These are phyloP conservation scores for Lipomyces anomalus DNA, from an alignment of 805 yeast species.

Conservation along the genomic window DNA sequence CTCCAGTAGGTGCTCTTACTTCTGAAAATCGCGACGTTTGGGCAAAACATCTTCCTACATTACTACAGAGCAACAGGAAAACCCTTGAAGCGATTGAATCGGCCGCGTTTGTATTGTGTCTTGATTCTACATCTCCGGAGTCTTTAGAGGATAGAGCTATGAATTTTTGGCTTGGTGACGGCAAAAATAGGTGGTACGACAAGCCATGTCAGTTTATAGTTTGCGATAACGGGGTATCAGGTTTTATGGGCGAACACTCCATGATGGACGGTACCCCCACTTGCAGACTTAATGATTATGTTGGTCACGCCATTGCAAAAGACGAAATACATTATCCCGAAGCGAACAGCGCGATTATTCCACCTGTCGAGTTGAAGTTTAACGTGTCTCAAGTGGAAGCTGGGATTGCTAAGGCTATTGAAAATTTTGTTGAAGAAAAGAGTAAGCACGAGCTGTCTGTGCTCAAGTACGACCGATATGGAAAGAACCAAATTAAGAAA, in stretches of 20 bases:
- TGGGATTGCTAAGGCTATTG: constrained; percentile 52
- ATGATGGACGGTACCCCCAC: constrained; percentile 98
- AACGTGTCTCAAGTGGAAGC: constrained; percentile 48
- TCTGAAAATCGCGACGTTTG: constrained; percentile 82
- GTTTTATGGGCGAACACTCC: constrained; percentile 94
- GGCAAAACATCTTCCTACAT: constrained; percentile 53
- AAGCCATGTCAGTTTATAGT: constrained; percentile 84
- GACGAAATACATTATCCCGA: constrained; percentile 35
- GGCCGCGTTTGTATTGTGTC: constrained; percentile 72
- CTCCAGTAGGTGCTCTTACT: constrained; percentile 73
- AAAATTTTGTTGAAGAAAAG: constrained; percentile 52
- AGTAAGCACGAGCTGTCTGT: constrained; percentile 67
- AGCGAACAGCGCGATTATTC: constrained; percentile 19
- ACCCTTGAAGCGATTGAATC: constrained; percentile 65
- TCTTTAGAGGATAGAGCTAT: constrained; percentile 79
- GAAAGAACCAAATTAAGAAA: constrained; percentile 77
- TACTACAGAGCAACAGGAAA: constrained; percentile 49
- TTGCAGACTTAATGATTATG: constrained; percentile 72
- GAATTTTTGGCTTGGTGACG: constrained; percentile 93
- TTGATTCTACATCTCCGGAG: constrained; percentile 67
- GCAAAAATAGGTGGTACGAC: constrained; percentile 83
- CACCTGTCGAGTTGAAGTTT: constrained; percentile 41
- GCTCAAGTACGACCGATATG: constrained; percentile 77
- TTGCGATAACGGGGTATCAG: constrained; percentile 77
- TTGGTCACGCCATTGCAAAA: constrained; percentile 52